phyloP scores from a whole-genome alignment of 2,329 filamentous ascomycete genomes.

The Xylaria digitata region DNA sequence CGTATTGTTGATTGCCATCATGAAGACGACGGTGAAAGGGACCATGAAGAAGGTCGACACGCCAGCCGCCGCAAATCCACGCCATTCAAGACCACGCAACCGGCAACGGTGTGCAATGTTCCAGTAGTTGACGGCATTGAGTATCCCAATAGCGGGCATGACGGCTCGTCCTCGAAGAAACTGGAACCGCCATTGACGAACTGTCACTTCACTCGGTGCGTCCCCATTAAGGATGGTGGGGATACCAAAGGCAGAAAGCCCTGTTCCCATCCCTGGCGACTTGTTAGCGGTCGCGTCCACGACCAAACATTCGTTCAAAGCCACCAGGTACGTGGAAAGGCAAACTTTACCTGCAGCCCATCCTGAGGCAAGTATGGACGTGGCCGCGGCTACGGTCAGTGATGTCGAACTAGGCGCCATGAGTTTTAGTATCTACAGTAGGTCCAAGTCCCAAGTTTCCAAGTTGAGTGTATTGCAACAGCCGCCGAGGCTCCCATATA shows the following conservation, averaged over 20 bases:
- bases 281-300: conserved; percentile 19
- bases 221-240: conserved; percentile 39
- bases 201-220: conserved; percentile 39
- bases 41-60: conserved; percentile 41
- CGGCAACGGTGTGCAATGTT: conserved; percentile 39
- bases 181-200: conserved; percentile 42
- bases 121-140: conserved; percentile 40
- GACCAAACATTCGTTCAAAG: conserved; percentile 5
- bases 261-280: conserved; percentile 38
- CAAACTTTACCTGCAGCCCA: conserved; percentile 35
- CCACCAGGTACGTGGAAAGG: conserved; percentile 5
- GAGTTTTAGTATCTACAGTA: neutral
- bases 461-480: conserved; percentile 11
- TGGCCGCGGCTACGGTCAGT: conserved; percentile 26
- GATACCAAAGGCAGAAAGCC: conserved; percentile 37
- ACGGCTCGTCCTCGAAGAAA: conserved; percentile 39
- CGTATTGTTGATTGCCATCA: conserved; percentile 38
- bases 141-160: conserved; percentile 32
- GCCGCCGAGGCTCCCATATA: neutral
- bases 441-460: neutral
- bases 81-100: conserved; percentile 40
- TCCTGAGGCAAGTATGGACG: conserved; percentile 35
- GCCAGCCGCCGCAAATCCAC: conserved; percentile 43
- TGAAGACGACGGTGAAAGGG: conserved; percentile 41
- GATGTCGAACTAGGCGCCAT: conserved; percentile 31